These are phyloP conservation scores for Fusarium equiseti DNA, from an alignment of 2,329 filamentous ascomycete species.

Conservation along the genomic window DNA sequence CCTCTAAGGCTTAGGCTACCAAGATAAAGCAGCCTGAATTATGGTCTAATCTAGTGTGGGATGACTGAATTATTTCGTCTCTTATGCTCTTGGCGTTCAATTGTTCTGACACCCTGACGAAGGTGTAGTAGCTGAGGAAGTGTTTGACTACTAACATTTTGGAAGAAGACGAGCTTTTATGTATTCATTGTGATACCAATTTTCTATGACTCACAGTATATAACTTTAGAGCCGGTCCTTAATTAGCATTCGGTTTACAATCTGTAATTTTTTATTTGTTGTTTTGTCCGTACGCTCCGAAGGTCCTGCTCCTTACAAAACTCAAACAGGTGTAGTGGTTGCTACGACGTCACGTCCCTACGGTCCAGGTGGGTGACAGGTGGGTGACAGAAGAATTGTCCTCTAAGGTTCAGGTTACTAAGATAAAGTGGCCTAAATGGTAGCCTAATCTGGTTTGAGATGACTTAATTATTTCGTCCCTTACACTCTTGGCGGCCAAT, in stretches of 20 bases:
- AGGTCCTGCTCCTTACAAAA: not conserved
- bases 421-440: too few relatives aligned
- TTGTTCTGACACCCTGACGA: not conserved
- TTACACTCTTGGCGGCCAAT: too few relatives aligned
- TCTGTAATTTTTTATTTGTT: not conserved
- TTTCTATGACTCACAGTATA: not conserved
- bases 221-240: not conserved
- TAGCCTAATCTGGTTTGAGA: too few relatives aligned
- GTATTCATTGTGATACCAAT: not conserved
- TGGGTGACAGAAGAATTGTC: too few relatives aligned
- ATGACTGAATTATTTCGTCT: not conserved
- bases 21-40: not conserved
- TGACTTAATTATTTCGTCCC: too few relatives aligned
- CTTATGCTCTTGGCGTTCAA: not conserved
- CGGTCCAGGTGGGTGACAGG: too few relatives aligned
- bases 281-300: not conserved
- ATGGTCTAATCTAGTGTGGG: not conserved
- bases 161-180: not conserved
- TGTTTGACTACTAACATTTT: not conserved
- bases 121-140: not conserved
- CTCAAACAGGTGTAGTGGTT: conserved; percentile 16
- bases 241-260: not conserved
- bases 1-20: not conserved
- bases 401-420: too few relatives aligned
- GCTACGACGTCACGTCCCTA: conserved; percentile 40